Conservation (phyloP, 345 rosid genomes). For the Eucalyptus cloeziana region DNA sequence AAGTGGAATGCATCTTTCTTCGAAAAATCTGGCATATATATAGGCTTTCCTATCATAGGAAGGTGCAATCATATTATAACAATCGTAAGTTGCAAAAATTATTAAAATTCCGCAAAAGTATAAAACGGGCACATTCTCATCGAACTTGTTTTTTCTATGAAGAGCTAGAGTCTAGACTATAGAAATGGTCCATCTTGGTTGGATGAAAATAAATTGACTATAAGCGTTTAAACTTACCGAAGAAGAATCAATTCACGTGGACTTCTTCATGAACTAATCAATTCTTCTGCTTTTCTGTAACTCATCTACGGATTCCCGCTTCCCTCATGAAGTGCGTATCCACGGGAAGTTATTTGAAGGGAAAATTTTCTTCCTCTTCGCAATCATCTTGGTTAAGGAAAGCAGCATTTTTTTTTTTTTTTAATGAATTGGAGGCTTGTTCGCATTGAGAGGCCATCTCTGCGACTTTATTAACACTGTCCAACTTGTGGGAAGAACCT, state of each 20-base stretch:
- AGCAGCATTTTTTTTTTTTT: neutral
- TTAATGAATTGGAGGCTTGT: neutral
- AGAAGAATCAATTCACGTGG: neutral
- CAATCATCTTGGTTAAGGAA: neutral
- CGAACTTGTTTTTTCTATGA: neutral
- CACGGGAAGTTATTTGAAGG: neutral
- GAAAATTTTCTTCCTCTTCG: neutral
- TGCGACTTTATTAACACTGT: accelerated
- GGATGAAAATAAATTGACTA: neutral
- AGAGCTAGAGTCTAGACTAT: neutral
- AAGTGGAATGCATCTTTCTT: too few relatives aligned
- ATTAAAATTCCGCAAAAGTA: neutral
- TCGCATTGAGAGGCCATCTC: neutral
- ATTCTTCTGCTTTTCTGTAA: neutral
- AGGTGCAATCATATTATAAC: too few relatives aligned
- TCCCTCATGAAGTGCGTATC: neutral
- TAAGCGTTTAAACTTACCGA: neutral
- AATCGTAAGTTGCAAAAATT: too few relatives aligned
- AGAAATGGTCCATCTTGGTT: neutral
- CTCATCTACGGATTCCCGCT: neutral
- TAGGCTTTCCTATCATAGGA: too few relatives aligned
- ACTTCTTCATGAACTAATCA: neutral
- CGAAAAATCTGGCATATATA: too few relatives aligned
- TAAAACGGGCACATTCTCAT: neutral
- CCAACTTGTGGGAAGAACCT: neutral